phyloP scores from a whole-genome alignment of 2,329 filamentous ascomycete genomes.

The Sclerotinia sclerotiorum region DNA sequence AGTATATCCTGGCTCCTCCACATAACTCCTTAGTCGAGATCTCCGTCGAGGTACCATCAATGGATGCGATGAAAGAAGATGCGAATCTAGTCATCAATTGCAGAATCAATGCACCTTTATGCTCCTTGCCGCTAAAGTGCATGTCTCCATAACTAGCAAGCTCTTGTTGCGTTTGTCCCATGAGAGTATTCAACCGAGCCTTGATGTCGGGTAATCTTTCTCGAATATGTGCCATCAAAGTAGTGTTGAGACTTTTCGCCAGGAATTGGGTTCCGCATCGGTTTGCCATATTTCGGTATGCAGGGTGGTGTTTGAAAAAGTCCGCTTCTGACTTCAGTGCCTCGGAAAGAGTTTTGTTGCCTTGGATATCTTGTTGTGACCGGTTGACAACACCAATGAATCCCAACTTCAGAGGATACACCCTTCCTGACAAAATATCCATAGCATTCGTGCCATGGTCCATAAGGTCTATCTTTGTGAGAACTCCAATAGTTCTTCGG shows the following conservation, averaged over 20 bases:
- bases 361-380: constrained; percentile 96
- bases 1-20: constrained; percentile 41
- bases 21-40: constrained; percentile 83
- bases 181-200: constrained; percentile 91
- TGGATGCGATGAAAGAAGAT: constrained; percentile 96
- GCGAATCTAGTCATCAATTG: constrained; percentile 99
- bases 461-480: constrained; percentile 98
- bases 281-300: constrained; percentile 92
- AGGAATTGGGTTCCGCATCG: constrained; percentile 92
- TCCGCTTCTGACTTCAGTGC: constrained; percentile 86
- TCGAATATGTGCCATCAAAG: constrained; percentile 93
- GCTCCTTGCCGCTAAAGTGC: constrained; percentile 95
- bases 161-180: constrained; percentile 99
- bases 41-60: constrained; percentile 96
- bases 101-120: constrained; percentile 89
- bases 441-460: constrained; percentile 97
- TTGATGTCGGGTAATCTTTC: constrained; percentile 97
- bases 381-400: constrained; percentile 98
- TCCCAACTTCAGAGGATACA: constrained; percentile 94
- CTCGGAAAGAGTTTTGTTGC: constrained; percentile 90
- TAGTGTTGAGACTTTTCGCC: constrained; percentile 91
- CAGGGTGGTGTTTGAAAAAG: constrained; percentile 96
- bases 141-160: constrained; percentile 97
- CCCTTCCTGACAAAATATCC: constrained; percentile 94
- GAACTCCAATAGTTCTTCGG: constrained; percentile 89